Conservation (phyloP, 2,329 filamentous ascomycete species). For the Cladosporium velox region DNA sequence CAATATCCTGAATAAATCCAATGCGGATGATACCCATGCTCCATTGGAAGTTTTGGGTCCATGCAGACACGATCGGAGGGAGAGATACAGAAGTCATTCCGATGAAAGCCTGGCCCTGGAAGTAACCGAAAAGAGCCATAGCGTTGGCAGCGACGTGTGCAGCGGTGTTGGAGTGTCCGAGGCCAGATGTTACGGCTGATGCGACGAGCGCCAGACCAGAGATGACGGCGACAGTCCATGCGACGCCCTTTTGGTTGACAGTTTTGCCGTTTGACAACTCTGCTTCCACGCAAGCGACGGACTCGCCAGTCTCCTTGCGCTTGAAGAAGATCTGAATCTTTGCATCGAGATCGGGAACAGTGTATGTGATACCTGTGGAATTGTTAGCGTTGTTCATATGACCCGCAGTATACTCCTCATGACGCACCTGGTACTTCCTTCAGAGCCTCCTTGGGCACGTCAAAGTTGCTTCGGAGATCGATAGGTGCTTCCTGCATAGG, state of each 20-base stretch:
- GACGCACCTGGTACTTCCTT: conserved; percentile 65
- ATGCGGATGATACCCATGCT: conserved; percentile 93
- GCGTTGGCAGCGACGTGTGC: conserved; percentile 93
- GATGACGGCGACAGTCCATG: conserved; percentile 86
- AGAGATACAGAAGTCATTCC: conserved; percentile 79
- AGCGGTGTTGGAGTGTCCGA: conserved; percentile 91
- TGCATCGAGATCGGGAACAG: conserved; percentile 87
- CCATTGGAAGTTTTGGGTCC: conserved; percentile 98
- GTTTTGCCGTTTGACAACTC: conserved; percentile 88
- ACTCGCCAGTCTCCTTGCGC: conserved; percentile 61
- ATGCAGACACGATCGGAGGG: conserved; percentile 84
- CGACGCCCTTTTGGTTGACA: conserved; percentile 83
- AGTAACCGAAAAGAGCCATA: conserved; percentile 90
- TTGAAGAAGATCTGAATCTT: conserved; percentile 81
- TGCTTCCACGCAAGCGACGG: conserved; percentile 84
- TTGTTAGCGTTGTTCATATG: background rate
- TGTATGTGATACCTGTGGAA: conserved; percentile 70
- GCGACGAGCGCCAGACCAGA: conserved; percentile 80
- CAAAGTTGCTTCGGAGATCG: conserved; percentile 71
- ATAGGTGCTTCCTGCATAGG: conserved; percentile 87
- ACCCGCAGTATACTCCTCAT: background rate
- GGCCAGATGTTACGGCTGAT: conserved; percentile 83
- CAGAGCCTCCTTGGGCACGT: conserved; percentile 59
- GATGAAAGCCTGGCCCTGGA: conserved; percentile 90
- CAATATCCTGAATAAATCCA: conserved; percentile 82